A percentile compares a stretch with the other conserved stretches of the same genome.
Evolutionary conservation across 441 rosid genomes (phyloP).

Genomic region (Kokia cookei): DNA sequence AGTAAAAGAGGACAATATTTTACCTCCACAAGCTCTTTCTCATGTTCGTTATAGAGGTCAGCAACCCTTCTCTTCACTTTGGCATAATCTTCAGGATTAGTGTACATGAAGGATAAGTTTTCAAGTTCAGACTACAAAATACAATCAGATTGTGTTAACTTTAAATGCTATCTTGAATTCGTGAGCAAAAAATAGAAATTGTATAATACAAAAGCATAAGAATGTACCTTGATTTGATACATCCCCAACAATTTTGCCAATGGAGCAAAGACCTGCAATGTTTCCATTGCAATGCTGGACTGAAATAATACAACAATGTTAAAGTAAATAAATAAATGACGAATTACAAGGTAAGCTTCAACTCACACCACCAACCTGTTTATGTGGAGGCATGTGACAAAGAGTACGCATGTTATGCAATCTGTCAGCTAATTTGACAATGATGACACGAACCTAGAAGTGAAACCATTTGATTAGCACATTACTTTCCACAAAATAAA

Average conservation of each 20-base stretch:
- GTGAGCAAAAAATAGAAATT: background rate
- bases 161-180: background rate
- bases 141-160: constrained; percentile 5
- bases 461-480: background rate
- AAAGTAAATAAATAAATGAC: constrained; percentile 1
- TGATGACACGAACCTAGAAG: constrained; percentile 93
- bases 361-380: constrained; percentile 58
- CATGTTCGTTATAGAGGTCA: constrained; percentile 81
- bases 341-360: constrained; percentile 14
- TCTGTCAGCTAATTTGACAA: constrained; percentile 97
- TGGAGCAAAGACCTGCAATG: constrained; percentile 96
- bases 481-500: background rate
- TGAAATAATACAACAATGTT: constrained; percentile 36
- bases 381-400: constrained; percentile 89
- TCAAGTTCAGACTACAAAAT: constrained; percentile 91
- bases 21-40: constrained; percentile 87
- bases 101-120: constrained; percentile 91
- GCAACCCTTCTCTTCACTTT: constrained; percentile 73
- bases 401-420: constrained; percentile 98
- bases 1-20: background rate
- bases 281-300: constrained; percentile 94
- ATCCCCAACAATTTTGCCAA: constrained; percentile 93
- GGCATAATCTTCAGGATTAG: constrained; percentile 81
- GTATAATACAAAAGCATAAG: background rate
- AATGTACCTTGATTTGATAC: constrained; percentile 87